Percentiles rank a stretch among this genome's conserved stretches.
These are phyloP conservation scores for Babesia ovis DNA, from an alignment of 169 alveolate species.

Conservation along the genomic window DNA sequence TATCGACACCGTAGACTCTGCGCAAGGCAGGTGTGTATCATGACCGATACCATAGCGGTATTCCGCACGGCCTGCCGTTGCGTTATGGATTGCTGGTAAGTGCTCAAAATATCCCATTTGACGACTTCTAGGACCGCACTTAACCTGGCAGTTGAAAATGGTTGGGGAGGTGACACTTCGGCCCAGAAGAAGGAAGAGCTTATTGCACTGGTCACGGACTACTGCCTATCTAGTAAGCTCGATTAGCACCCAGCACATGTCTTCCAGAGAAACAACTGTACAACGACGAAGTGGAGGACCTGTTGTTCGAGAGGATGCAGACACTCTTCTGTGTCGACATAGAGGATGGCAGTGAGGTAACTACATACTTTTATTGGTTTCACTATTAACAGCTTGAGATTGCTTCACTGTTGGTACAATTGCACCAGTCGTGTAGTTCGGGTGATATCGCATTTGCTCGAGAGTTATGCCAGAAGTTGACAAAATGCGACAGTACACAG, in stretches of 20 bases:
- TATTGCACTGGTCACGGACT: constrained; percentile 36
- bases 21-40: too few species aligned
- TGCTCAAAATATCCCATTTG: background rate
- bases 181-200: constrained; percentile 29
- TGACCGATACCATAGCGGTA: constrained; percentile 30
- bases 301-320: constrained; percentile 43
- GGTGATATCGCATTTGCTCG: constrained; percentile 47
- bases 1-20: too few species aligned
- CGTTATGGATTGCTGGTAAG: constrained; percentile 67
- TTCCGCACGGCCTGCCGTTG: constrained; percentile 42
- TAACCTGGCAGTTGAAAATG: constrained; percentile 63
- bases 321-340: constrained; percentile 46
- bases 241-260: background rate
- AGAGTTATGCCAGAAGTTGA: constrained; percentile 41
- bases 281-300: constrained; percentile 58
- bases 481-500: constrained; percentile 29
- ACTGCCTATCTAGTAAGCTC: constrained; percentile 42
- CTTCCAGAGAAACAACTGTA: constrained; percentile 42
- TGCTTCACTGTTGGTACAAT: constrained; percentile 38
- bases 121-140: constrained; percentile 63
- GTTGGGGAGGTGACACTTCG: constrained; percentile 64
- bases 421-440: constrained; percentile 42
- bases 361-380: background rate
- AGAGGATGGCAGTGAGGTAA: constrained; percentile 67
- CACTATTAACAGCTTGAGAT: constrained; percentile 44